A percentile compares a stretch with the other conserved stretches of the same genome.
Conservation (phyloP, 371 early-diverging fungal species). For the Circinella minor region DNA sequence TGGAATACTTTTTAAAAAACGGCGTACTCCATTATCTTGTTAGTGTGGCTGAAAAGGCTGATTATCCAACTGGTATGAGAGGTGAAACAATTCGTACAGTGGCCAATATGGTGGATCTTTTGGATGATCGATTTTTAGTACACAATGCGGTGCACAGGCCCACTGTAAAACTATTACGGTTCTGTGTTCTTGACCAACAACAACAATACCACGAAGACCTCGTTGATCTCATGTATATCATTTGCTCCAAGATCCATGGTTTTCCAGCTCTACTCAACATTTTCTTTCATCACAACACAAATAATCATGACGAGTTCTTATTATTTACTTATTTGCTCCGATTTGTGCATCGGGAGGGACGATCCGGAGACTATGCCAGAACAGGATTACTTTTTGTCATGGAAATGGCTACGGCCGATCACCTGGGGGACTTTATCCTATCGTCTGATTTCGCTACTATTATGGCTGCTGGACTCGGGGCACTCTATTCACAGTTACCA, state of each 20-base stretch:
- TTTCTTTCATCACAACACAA: constrained; percentile 74
- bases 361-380: constrained; percentile 82
- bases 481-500: constrained; percentile 87
- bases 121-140: constrained; percentile 83
- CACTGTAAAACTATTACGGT: constrained; percentile 69
- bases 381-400: constrained; percentile 83
- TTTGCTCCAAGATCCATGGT: constrained; percentile 86
- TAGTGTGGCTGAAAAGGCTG: constrained; percentile 67
- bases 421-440: constrained; percentile 75
- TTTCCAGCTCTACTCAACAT: constrained; percentile 81
- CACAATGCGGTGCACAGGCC: constrained; percentile 87
- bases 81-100: constrained; percentile 78
- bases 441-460: constrained; percentile 76
- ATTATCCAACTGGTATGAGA: constrained; percentile 81
- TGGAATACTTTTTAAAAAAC: constrained; percentile 84
- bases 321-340: constrained; percentile 80
- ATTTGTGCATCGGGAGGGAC: constrained; percentile 83
- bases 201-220: constrained; percentile 76
- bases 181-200: constrained; percentile 61
- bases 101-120: constrained; percentile 73
- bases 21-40: constrained; percentile 78
- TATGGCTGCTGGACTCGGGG: constrained; percentile 81
- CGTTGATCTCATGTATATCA: constrained; percentile 80
- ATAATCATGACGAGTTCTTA: constrained; percentile 61
- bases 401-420: constrained; percentile 68